Evolutionary conservation across 75 land plant genomes (phyloP).

Genomic region (Pinus tabuliformis): DNA sequence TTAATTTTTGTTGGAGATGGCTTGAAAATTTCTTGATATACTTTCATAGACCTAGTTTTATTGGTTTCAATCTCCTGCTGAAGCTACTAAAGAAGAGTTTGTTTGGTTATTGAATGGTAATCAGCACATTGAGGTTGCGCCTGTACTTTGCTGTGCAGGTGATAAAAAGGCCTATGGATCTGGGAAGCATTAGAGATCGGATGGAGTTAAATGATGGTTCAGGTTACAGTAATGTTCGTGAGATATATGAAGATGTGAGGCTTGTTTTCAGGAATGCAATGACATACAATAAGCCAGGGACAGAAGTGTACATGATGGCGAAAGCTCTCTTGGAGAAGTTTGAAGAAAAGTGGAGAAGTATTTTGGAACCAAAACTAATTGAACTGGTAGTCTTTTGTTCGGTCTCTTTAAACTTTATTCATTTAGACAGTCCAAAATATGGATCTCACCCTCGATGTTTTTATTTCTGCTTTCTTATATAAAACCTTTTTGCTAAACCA

Average conservation of each 20-base stretch:
- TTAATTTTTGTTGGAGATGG: background rate
- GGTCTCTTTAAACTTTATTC: background rate
- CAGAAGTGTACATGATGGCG: conserved; percentile 40
- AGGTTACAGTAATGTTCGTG: conserved; percentile 37
- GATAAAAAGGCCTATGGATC: conserved; percentile 38
- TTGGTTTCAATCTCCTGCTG: background rate
- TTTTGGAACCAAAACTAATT: conserved; percentile 36
- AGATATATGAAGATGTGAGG: conserved; percentile 44
- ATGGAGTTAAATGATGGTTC: conserved; percentile 40
- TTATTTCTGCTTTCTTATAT: no score
- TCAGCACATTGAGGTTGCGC: background rate
- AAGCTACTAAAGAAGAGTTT: background rate
- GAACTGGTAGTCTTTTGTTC: conserved; percentile 34
- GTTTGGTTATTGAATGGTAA: background rate
- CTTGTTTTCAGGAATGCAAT: conserved; percentile 52
- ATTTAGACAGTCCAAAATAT: background rate
- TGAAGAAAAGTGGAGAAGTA: conserved; percentile 47
- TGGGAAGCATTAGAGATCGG: conserved; percentile 31
- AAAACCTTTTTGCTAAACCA: no score
- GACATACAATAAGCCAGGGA: conserved; percentile 35
- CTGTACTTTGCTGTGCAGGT: conserved; percentile 19
- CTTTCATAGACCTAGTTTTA: background rate
- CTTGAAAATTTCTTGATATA: background rate
- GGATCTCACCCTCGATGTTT: no score
- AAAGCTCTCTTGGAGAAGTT: conserved; percentile 46